Base-by-base conservation (phyloP, 2,329 filamentous ascomycete genomes). In the Massarina eburnea region DNA sequence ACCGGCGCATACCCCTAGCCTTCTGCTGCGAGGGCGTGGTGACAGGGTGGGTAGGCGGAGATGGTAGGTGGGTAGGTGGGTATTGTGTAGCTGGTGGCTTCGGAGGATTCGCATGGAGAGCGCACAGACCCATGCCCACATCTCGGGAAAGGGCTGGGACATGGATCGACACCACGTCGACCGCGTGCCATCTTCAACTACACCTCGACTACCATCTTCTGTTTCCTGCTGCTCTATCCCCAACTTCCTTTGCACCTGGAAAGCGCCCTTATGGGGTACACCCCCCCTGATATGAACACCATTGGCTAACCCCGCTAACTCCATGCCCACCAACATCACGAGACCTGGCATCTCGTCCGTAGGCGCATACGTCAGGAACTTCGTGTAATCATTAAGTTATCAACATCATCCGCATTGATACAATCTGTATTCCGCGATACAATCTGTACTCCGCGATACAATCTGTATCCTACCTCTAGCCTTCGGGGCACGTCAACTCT, bases 81-180 rank as follows among this genome's bases (percentile, higher is more conserved):
- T 7, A 7, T 26, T 26, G n/a, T n/a, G n/a, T n/a, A n/a, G n/a
- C n/a, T 50, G 49, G 52, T 54, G 51, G 55, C 53, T 49, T 51
- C 43, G 53, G 52, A 57, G 55, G 51, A 58, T 55, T 52, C 49
- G 50, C 59, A 57, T 46, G 48, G 33, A 30, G 35, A 43, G 39
- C 42, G 52, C 52, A 55, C 52, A 42, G 49, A 41, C 45, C 37
- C n/a, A n/a, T n/a, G n/a, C n/a, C 34, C 17, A 20, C 15, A 18
- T 27, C 45, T 33, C 29, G n/a, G n/a, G n/a, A n/a, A 27, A 40
- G 18, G n/a, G 34, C 20, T 34, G 40, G 30, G 32, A 45, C 43
- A 35, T 34, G 52, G 49, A 55, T 55, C 49, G 49, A 43, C 24
- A 26, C 27, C 27, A 30, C 12, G 27, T 30, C 27, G 27, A 14